Percentiles rank a stretch among this genome's conserved stretches.
Evolutionary conservation across 1,284 basidiomycete genomes (phyloP).

Genomic region (Cryptococcus hybrid): DNA sequence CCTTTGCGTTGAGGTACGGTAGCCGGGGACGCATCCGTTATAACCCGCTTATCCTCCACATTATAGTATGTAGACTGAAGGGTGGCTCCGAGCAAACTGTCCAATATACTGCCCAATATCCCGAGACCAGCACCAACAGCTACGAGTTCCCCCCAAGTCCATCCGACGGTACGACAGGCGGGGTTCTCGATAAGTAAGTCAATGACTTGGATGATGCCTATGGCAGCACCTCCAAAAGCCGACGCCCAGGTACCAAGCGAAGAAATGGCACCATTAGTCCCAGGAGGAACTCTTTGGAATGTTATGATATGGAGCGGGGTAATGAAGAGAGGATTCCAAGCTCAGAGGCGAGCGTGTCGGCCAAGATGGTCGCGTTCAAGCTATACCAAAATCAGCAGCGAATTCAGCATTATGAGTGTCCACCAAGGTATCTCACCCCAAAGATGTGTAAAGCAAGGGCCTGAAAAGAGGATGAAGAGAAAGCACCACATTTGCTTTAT

Average conservation of each 20-base stretch:
- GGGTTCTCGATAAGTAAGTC: slow-evolving; percentile 64
- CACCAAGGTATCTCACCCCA: slow-evolving; percentile 57
- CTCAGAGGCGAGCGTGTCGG: slow-evolving; percentile 44
- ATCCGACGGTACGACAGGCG: slow-evolving; percentile 51
- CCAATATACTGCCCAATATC: slow-evolving; percentile 73
- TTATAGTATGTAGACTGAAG: slow-evolving; percentile 80
- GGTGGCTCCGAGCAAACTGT: slow-evolving; percentile 84
- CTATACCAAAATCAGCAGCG: slow-evolving; percentile 11
- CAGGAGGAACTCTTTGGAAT: slow-evolving; percentile 69
- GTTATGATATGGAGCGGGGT: slow-evolving; percentile 75
- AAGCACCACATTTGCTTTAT: slow-evolving; percentile 29
- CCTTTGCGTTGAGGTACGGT: slow-evolving; percentile 3
- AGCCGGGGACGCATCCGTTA: slow-evolving; percentile 58
- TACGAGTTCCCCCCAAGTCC: slow-evolving; percentile 49
- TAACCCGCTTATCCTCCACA: slow-evolving; percentile 60
- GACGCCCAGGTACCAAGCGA: slow-evolving; percentile 71
- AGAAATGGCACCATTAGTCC: slow-evolving; percentile 88
- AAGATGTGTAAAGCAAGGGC: slow-evolving; percentile 44
- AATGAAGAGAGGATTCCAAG: slow-evolving; percentile 74
- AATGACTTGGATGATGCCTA: slow-evolving; percentile 62
- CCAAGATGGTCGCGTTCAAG: slow-evolving; percentile 30
- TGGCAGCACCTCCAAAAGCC: slow-evolving; percentile 66
- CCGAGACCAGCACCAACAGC: slow-evolving; percentile 66
- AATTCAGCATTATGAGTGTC: not conserved
- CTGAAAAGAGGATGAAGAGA: slow-evolving; percentile 21